Conservation (phyloP, 345 rosid species). For the Bretschneidera sinensis region DNA sequence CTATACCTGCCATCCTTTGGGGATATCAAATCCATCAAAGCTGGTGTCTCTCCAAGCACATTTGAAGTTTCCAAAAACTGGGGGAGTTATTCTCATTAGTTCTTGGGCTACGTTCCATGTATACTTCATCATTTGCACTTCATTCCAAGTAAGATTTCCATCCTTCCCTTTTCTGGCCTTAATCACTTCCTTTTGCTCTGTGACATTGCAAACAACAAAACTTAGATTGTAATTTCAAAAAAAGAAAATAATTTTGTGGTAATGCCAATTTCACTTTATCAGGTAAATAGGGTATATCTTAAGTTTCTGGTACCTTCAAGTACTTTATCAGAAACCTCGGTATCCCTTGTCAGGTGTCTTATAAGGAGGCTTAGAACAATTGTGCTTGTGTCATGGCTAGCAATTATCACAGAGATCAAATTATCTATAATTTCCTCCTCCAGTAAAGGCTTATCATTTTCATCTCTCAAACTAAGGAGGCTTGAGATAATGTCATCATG, state of each 20-base stretch:
- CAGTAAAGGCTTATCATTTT: slow-evolving; percentile 18
- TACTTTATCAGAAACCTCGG: slow-evolving; percentile 2
- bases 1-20: slow-evolving; percentile 30
- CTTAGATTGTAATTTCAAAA: no score
- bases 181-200: slow-evolving; percentile 20
- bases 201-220: background rate
- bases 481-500: slow-evolving; percentile 11
- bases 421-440: slow-evolving; percentile 19
- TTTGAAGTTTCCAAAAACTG: slow-evolving; percentile 19
- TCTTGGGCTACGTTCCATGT: slow-evolving; percentile 30
- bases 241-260: background rate
- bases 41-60: slow-evolving; percentile 14
- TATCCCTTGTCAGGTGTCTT: slow-evolving; percentile 12
- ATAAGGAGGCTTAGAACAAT: slow-evolving; percentile 7
- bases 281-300: background rate
- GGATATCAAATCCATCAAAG: slow-evolving; percentile 19
- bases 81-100: slow-evolving; percentile 21
- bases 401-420: slow-evolving; percentile 11
- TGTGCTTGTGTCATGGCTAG: slow-evolving; percentile 21
- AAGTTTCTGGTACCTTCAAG: slow-evolving; percentile 13
- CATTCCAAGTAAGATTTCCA: slow-evolving; percentile 16
- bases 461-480: slow-evolving; percentile 16
- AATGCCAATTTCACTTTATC: background rate
- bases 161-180: slow-evolving; percentile 7
- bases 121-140: slow-evolving; percentile 24